Evolutionary conservation across 164 flowering plant genomes (phyloP).

Genomic region (Pachysandra terminalis): DNA sequence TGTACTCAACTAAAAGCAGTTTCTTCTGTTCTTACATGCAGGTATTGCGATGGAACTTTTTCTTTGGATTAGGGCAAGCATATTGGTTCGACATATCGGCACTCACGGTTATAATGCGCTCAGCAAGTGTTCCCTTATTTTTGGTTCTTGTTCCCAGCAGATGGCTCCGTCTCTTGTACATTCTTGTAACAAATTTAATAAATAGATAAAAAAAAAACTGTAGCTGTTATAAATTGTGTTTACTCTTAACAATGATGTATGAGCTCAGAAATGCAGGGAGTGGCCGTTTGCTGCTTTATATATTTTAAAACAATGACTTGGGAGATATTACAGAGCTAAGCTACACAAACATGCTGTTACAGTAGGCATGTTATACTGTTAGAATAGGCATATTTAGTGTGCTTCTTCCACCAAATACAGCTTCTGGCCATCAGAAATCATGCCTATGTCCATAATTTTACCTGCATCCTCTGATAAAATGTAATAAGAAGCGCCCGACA

Average conservation of each 20-base stretch:
- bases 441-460: conserved; percentile 56
- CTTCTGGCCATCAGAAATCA: conserved; percentile 78
- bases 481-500: conserved; percentile 26
- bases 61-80: conserved; percentile 22
- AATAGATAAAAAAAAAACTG: too few species aligned
- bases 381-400: conserved; percentile 1
- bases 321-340: background rate
- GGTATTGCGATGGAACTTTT: conserved; percentile 35
- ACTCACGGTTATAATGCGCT: background rate
- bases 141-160: background rate
- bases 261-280: background rate
- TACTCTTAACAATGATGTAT: too few species aligned
- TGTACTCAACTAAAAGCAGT: too few species aligned
- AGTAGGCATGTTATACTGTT: background rate
- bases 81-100: background rate
- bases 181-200: background rate
- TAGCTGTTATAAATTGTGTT: too few species aligned
- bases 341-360: background rate
- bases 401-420: conserved; percentile 51
- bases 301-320: background rate
- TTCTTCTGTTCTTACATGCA: conserved; percentile 9
- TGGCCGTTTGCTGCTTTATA: background rate
- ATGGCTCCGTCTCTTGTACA: background rate
- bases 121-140: background rate
- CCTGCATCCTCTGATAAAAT: conserved; percentile 79